Evolutionary conservation across 441 rosid genomes (phyloP), one percentile per base, ranked within the genome.

Genomic region (Pelargonium citronellum): DNA sequence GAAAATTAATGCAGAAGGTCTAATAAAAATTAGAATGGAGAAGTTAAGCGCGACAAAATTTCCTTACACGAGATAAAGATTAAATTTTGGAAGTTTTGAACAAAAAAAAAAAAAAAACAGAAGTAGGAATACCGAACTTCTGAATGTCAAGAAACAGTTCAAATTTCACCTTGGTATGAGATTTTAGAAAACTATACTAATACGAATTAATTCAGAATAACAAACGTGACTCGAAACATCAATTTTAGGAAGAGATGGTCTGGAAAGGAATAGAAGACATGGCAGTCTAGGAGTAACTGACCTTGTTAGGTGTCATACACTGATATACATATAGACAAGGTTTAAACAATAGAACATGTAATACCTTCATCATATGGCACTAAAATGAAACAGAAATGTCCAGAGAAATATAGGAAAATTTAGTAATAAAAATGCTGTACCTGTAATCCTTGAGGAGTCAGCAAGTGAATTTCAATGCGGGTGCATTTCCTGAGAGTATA

Each of bases 381-480:
- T 44, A 20, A 6, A 12, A 61, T 27, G 65, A 61, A 61, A 61
- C 65, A 43, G n/a, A 12, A 41, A 39, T 37, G 15, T 41, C 34
- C 10, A 41, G 20, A 15, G 20, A 34, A 66, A 70, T 43, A 47
- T 30, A 11, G 7, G 27, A 63, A 16, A 66, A 43, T 15, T 4
- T 27, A 43, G 10, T 20, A 20, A 34, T 11, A 12, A 55, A 63
- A 71, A 41, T 13, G 8, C 15, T 13, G 55, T 79, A 94, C 98
- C 98, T 91, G 97, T 66, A 94, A 87, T 62, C 99, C 97, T 79
- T 87, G 92, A 66, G 94, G 86, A 64, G 96, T 82, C 9, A 91
- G 96, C 83, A 91, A 79, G 80, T 90, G 94, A 73, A 94, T 94
- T 79, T 94, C 99, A n/a, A 94, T 86, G 19, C 96, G 96, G 19